phyloP scores from a whole-genome alignment of 2,329 filamentous ascomycete genomes.

The Pyricularia sp. region DNA sequence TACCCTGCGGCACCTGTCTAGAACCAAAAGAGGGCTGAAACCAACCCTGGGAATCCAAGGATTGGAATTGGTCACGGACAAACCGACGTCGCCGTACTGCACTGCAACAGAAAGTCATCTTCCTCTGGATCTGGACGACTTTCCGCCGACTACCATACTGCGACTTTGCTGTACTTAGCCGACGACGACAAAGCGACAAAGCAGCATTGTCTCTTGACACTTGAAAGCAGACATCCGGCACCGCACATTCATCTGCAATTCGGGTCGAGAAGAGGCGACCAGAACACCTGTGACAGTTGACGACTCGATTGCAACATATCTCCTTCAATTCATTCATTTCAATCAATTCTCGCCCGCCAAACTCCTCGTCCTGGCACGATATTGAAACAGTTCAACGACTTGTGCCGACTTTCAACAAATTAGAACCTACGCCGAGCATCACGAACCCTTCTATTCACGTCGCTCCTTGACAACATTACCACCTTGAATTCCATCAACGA shows the following conservation, averaged over 20 bases:
- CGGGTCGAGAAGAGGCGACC: neutral
- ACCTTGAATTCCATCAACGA: neutral
- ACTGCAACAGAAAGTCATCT: neutral
- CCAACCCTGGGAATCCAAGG: neutral
- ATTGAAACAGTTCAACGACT: neutral
- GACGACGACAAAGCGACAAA: neutral
- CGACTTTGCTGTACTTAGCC: neutral
- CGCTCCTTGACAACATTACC: neutral
- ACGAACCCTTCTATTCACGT: neutral
- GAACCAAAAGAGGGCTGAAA: neutral
- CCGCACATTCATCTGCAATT: neutral
- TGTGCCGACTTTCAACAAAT: neutral
- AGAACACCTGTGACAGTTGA: neutral
- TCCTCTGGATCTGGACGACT: neutral
- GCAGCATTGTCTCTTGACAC: neutral
- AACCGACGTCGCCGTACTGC: neutral
- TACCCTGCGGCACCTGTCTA: neutral
- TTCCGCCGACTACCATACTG: neutral
- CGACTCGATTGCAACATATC: neutral
- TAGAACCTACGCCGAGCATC: neutral
- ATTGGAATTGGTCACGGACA: neutral
- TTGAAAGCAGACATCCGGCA: neutral
- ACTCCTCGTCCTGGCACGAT: neutral
- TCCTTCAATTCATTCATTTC: neutral
- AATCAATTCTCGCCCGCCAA: neutral